Evolutionary conservation across 768 basidiomycete genomes (phyloP).

Genomic region (Phylloporus sp.): DNA sequence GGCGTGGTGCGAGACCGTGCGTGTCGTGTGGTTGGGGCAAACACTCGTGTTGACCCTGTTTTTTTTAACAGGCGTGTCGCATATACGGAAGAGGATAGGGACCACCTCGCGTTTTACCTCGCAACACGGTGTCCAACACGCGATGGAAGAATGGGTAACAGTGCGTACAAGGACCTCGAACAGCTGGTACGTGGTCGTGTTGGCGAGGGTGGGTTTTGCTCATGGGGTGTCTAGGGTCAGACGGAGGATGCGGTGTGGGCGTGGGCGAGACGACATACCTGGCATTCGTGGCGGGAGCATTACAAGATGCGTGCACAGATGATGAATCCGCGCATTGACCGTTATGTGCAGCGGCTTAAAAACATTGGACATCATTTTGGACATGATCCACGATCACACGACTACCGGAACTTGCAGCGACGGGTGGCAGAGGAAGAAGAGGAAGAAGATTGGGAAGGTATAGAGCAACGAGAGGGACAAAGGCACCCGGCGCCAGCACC

Average conservation of each 20-base stretch:
- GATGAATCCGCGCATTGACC: slow-evolving; percentile 42
- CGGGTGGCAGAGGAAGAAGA: slow-evolving; percentile 7
- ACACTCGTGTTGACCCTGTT: too few species aligned
- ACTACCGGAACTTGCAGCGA: not conserved
- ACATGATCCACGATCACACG: slow-evolving; percentile 22
- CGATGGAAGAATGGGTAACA: slow-evolving; percentile 46
- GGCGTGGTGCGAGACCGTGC: slow-evolving; percentile 2
- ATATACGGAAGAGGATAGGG: slow-evolving; percentile 42
- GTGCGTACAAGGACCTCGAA: slow-evolving; percentile 42
- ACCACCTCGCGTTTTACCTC: slow-evolving; percentile 43
- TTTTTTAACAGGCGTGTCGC: slow-evolving; percentile 16
- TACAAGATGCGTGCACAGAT: slow-evolving; percentile 43
- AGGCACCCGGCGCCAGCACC: not conserved
- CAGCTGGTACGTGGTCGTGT: slow-evolving; percentile 40
- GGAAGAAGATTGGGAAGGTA: slow-evolving; percentile 6
- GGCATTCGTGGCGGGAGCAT: slow-evolving; percentile 61
- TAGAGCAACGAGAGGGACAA: not conserved
- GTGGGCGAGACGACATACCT: slow-evolving; percentile 44
- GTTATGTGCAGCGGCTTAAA: slow-evolving; percentile 21
- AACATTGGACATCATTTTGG: slow-evolving; percentile 18
- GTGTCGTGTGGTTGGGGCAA: not conserved
- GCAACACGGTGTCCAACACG: slow-evolving; percentile 42
- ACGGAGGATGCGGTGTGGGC: slow-evolving; percentile 36
- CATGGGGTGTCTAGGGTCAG: slow-evolving; percentile 17
- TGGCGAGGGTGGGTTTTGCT: not conserved